Conservation (phyloP, 257 asterid species). For the Parsonsia alboflavescens region DNA sequence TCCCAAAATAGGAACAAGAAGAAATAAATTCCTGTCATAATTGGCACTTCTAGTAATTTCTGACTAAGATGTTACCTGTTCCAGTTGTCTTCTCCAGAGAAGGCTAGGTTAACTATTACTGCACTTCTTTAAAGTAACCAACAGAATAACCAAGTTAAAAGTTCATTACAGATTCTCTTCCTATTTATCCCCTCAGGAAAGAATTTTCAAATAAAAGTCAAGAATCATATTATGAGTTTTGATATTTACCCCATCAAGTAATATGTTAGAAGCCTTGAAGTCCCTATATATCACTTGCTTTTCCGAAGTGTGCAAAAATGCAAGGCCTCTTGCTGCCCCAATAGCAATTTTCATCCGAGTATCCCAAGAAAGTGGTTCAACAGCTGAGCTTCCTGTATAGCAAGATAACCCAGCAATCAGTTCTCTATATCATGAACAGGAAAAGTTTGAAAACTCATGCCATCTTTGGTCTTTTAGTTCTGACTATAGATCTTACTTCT, state of each 20-base stretch:
- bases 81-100: neutral
- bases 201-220: neutral
- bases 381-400: constrained; percentile 31
- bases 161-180: neutral
- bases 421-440: neutral
- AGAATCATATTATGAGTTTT: neutral
- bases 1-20: neutral
- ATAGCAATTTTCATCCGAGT: constrained; percentile 36
- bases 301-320: constrained; percentile 37
- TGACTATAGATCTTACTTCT: constrained; percentile 31
- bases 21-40: neutral
- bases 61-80: neutral
- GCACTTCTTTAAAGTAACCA: neutral
- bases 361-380: constrained; percentile 41
- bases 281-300: constrained; percentile 43
- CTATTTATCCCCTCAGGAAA: neutral
- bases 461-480: neutral
- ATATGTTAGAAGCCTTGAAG: constrained; percentile 44
- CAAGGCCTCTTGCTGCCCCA: constrained; percentile 46
- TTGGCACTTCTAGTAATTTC: neutral
- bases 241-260: constrained; percentile 35
- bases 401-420: constrained; percentile 3
- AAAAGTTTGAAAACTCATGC: neutral
- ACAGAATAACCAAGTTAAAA: neutral
- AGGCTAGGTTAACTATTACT: neutral